Evolutionary conservation across 2,329 filamentous ascomycete genomes (phyloP).

Genomic region (Talaromyces sp.): DNA sequence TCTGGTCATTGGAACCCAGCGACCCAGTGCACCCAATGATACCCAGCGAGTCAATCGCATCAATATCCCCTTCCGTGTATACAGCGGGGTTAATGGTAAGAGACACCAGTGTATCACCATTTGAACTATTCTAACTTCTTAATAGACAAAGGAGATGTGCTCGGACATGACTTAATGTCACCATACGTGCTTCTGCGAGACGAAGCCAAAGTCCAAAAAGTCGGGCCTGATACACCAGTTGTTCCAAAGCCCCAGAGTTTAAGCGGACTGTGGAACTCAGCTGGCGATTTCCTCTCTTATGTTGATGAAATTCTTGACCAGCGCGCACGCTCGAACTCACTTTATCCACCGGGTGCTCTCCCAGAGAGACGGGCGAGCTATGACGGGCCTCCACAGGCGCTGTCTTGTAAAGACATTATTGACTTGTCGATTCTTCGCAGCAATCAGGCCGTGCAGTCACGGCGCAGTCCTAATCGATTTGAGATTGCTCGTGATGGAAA

Average conservation of each 20-base stretch:
- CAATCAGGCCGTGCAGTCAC: slow-evolving; percentile 67
- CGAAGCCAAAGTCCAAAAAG: slow-evolving; percentile 67
- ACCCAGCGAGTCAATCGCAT: slow-evolving; percentile 84
- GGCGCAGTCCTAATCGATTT: slow-evolving; percentile 86
- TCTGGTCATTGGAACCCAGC: slow-evolving; percentile 87
- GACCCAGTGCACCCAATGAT: slow-evolving; percentile 74
- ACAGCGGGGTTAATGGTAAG: slow-evolving; percentile 83
- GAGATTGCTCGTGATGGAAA: slow-evolving; percentile 92
- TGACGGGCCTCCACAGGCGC: slow-evolving; percentile 54
- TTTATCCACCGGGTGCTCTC: slow-evolving; percentile 70
- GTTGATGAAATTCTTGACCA: slow-evolving; percentile 73
- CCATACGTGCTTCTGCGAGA: slow-evolving; percentile 90
- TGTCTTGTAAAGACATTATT: slow-evolving; percentile 79
- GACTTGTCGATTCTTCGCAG: slow-evolving; percentile 86
- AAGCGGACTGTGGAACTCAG: slow-evolving; percentile 46
- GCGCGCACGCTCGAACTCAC: slow-evolving; percentile 54
- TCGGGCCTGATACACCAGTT: slow-evolving; percentile 44
- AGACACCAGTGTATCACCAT: not conserved
- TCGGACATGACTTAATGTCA: slow-evolving; percentile 91
- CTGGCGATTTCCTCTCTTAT: slow-evolving; percentile 73
- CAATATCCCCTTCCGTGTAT: slow-evolving; percentile 87
- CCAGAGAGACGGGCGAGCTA: slow-evolving; percentile 62
- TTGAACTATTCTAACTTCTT: slow-evolving; percentile 22
- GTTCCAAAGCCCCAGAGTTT: slow-evolving; percentile 44
- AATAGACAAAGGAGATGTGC: slow-evolving; percentile 72